Evolutionary conservation across 2,329 filamentous ascomycete genomes (phyloP), one percentile per base, ranked within the genome.

Genomic region (Neofusicoccum umdonicola): DNA sequence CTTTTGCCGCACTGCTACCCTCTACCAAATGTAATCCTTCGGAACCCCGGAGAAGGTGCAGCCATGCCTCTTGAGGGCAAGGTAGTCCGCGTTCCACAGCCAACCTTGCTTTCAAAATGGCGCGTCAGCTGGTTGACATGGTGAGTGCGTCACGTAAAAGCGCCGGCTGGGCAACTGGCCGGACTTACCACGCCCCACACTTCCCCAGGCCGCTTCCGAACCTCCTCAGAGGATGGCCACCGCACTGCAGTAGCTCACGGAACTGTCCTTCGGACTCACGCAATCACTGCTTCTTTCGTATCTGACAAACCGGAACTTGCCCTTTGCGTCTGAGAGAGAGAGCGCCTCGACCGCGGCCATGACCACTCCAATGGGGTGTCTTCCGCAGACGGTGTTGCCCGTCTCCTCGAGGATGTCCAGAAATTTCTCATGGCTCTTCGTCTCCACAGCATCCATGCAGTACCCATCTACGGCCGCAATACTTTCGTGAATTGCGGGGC

Each of bases 211-310:
- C 13, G 31, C 17, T 42, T 42, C 56, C 42, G 42, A 31, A 3
- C 42, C n/a, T 47, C 56, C 47, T 41, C 62, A 93, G 39, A 93
- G 73, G 15, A 93, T 83, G 8, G 93, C 92, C 82, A 95, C 96
- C 3, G 93, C 95, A 74, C 93, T 94, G 3, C 91, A 93, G 77
- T 99, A 99, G 79, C 93, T 97, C 60, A 99, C 95, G 70, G 93
- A 97, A 69, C 88, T 95, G 68, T 97, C 92, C 15, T 74, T 77
- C 0, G 89, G 81, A 35, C 83, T 82, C 68, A 85, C 82, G 3
- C 90, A 90, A 76, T 96, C 80, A 66, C 87, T 88, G 78, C 94
- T 99, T 66, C 93, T 86, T 74, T 97, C 89, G 76, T 99, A 99
- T 71, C 90, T 84, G 64, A 97, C 84, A 71, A 98, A 92, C 70